Evolutionary conservation across 805 yeast species (phyloP).

Genomic region (Geotrichum ghanense): DNA sequence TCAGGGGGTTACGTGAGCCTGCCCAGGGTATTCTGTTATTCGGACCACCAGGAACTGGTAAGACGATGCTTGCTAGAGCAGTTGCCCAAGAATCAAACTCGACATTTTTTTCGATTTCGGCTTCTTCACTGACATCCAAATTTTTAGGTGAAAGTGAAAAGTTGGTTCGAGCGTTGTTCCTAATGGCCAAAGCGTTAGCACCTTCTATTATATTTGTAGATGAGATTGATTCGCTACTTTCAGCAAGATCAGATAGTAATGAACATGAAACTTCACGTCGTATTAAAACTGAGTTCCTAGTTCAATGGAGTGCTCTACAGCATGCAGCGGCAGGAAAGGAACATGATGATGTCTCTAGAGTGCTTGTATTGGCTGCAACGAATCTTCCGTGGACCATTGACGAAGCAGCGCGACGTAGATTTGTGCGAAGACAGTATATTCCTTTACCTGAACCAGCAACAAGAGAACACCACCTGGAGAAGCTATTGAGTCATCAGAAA

Average conservation of each 20-base stretch:
- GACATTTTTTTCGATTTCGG: conserved; percentile 83
- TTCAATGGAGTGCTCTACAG: conserved; percentile 89
- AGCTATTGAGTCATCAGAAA: conserved; percentile 59
- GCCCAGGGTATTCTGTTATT: conserved; percentile 91
- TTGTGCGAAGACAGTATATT: conserved; percentile 83
- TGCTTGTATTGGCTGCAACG: conserved; percentile 86
- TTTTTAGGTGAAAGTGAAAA: conserved; percentile 87
- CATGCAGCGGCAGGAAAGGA: conserved; percentile 76
- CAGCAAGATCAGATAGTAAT: conserved; percentile 63
- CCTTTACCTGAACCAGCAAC: conserved; percentile 89
- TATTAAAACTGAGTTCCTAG: conserved; percentile 83
- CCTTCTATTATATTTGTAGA: conserved; percentile 94
- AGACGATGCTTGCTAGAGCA: conserved; percentile 93
- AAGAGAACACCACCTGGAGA: conserved; percentile 55
- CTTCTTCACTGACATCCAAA: conserved; percentile 78
- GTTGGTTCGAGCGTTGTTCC: conserved; percentile 77
- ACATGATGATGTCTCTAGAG: conserved; percentile 45
- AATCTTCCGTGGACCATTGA: conserved; percentile 96
- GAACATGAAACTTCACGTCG: conserved; percentile 84
- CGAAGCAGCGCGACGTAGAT: conserved; percentile 91
- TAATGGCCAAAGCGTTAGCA: conserved; percentile 71
- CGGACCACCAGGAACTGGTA: conserved; percentile 99
- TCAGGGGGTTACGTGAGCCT: conserved; percentile 85
- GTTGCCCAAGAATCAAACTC: conserved; percentile 93
- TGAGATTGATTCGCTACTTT: conserved; percentile 85